phyloP scores from a whole-genome alignment of 2,329 filamentous ascomycete species.

The Chrysoporthe deuterocubensis region DNA sequence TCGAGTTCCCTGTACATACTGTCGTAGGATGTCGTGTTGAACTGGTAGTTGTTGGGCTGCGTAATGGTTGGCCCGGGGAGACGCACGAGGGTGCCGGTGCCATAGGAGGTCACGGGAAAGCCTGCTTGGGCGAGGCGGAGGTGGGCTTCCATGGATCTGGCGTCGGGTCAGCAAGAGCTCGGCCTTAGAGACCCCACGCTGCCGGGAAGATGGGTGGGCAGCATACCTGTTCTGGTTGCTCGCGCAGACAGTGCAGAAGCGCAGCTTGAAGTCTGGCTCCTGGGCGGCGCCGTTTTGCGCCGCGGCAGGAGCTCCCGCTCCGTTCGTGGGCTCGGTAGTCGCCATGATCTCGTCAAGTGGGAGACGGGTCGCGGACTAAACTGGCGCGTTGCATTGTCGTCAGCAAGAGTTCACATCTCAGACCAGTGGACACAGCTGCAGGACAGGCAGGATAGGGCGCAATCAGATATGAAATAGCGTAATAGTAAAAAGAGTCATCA shows the following conservation, averaged over 20 bases:
- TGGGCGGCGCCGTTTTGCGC: slow-evolving; percentile 51
- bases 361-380: slow-evolving; percentile 6
- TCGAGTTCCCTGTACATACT: slow-evolving; percentile 92
- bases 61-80: slow-evolving; percentile 88
- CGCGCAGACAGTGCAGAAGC: slow-evolving; percentile 98
- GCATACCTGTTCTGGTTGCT: slow-evolving; percentile 93
- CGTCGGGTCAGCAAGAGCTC: slow-evolving; percentile 25
- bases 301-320: slow-evolving; percentile 36
- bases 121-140: slow-evolving; percentile 82
- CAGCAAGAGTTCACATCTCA: not conserved
- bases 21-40: slow-evolving; percentile 95
- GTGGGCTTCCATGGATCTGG: slow-evolving; percentile 97
- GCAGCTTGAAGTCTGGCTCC: slow-evolving; percentile 76
- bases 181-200: slow-evolving; percentile 10
- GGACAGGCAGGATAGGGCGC: not conserved
- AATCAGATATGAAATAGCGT: slow-evolving; percentile 39
- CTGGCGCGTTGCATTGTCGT: slow-evolving; percentile 4
- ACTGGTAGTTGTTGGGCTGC: slow-evolving; percentile 96
- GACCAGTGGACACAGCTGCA: not conserved
- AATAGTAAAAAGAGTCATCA: slow-evolving; percentile 56
- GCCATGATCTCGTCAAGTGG: slow-evolving; percentile 32
- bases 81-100: slow-evolving; percentile 91
- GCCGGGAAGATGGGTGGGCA: not conserved
- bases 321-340: slow-evolving; percentile 46
- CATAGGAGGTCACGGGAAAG: slow-evolving; percentile 98